A percentile compares a stretch with the other conserved stretches of the same genome.
These are phyloP conservation scores for Trichoderma afroharzianum DNA, from an alignment of 2,329 filamentous ascomycete genomes.

Conservation along the genomic window DNA sequence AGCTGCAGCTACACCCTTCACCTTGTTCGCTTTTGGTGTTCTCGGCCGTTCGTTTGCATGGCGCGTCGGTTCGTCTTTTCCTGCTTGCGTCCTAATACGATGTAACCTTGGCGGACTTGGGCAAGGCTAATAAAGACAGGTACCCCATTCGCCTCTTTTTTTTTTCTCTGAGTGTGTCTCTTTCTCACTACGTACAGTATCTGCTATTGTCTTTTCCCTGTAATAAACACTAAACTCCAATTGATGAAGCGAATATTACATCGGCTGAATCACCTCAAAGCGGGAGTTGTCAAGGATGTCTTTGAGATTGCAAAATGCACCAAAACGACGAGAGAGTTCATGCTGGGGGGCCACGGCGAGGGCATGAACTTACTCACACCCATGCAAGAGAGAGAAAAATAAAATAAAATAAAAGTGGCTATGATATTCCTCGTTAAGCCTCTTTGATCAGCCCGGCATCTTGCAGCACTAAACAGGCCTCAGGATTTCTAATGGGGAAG, in stretches of 20 bases:
- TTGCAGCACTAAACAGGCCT: neutral
- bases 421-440: neutral
- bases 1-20: neutral
- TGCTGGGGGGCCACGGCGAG: neutral
- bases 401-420: neutral
- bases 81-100: neutral
- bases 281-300: neutral
- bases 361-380: neutral
- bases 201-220: neutral
- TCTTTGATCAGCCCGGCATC: neutral
- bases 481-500: conserved; percentile 3
- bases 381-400: neutral
- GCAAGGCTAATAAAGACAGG: neutral
- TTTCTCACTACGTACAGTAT: no score
- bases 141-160: neutral
- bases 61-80: neutral
- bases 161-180: neutral
- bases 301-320: neutral
- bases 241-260: neutral
- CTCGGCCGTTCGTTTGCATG: conserved; percentile 5
- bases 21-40: neutral
- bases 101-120: conserved; percentile 6
- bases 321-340: neutral
- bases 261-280: neutral
- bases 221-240: neutral